These are phyloP conservation scores for Oleoguttula mirabilis DNA, from an alignment of 495 filamentous ascomycete genomes.

Conservation along the genomic window DNA sequence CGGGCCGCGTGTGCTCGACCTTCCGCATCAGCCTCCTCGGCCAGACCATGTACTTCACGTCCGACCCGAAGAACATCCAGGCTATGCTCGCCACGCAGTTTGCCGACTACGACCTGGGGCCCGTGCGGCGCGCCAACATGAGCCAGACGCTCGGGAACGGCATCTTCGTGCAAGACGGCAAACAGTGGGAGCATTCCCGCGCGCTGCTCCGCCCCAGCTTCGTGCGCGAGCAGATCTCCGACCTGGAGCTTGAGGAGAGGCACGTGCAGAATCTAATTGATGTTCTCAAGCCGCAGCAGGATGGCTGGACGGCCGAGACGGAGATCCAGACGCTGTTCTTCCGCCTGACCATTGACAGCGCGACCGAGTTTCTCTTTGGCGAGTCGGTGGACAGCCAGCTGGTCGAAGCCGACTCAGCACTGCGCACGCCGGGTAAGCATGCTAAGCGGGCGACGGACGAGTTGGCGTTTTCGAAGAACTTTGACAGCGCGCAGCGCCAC, in stretches of 20 bases:
- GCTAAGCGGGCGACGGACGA: constrained; percentile 5
- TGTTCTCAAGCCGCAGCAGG: constrained; percentile 9
- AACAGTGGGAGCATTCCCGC: constrained; percentile 24
- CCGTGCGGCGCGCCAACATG: constrained; percentile 22
- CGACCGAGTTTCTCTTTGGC: constrained; percentile 81
- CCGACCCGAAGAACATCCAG: constrained; percentile 78
- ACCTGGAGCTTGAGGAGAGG: constrained; percentile 67
- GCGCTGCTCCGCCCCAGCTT: constrained; percentile 71
- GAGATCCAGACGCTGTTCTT: constrained; percentile 65
- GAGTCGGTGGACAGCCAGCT: constrained; percentile 50
- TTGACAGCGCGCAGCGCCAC: constrained; percentile 20
- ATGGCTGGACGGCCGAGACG: constrained; percentile 38
- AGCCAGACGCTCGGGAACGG: constrained; percentile 23
- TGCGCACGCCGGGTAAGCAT: background rate
- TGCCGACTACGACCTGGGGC: constrained; percentile 47
- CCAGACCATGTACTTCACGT: constrained; percentile 39
- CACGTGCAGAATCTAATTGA: constrained; percentile 41
- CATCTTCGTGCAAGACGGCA: constrained; percentile 19
- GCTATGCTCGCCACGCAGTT: constrained; percentile 74
- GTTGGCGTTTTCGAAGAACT: constrained; percentile 20
- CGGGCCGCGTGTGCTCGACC: constrained; percentile 12
- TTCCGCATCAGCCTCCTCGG: constrained; percentile 5
- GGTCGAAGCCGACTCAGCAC: constrained; percentile 8
- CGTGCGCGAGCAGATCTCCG: constrained; percentile 63
- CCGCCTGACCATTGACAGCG: constrained; percentile 68